Evolutionary conservation across 352 stramenopile genomes (phyloP).

Genomic region (Pythium aristosporum): DNA sequence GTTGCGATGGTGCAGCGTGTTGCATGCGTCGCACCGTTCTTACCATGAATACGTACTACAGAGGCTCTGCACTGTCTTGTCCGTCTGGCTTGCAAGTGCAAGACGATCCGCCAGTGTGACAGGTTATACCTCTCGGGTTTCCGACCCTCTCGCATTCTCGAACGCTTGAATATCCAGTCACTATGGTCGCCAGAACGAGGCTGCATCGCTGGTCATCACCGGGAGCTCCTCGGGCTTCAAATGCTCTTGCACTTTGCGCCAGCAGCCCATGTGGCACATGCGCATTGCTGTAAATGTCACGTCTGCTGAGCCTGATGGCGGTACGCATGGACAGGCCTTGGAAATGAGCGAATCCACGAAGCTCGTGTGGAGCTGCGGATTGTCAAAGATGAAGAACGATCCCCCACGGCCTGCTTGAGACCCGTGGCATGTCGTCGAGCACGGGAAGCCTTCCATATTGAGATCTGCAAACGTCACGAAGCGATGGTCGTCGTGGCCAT

Average conservation of each 20-base stretch:
- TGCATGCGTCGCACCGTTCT: background rate
- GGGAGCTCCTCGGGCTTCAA: constrained; percentile 41
- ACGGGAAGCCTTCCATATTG: constrained; percentile 86
- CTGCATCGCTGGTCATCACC: constrained; percentile 42
- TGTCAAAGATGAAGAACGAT: constrained; percentile 60
- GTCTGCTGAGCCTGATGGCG: constrained; percentile 6
- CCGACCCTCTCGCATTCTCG: background rate
- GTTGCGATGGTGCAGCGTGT: background rate
- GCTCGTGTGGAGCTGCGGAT: constrained; percentile 49
- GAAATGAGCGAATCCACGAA: constrained; percentile 41
- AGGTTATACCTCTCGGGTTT: background rate
- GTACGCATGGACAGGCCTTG: constrained; percentile 42
- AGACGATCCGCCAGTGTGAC: background rate
- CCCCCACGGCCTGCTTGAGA: constrained; percentile 74
- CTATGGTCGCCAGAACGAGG: constrained; percentile 49
- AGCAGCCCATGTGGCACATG: constrained; percentile 68
- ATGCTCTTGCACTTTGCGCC: constrained; percentile 52
- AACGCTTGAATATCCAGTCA: background rate
- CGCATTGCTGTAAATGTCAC: constrained; percentile 43
- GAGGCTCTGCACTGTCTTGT: background rate
- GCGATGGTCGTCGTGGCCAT: background rate
- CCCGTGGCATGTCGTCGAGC: constrained; percentile 61
- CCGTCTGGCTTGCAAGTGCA: too few species aligned
- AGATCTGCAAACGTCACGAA: constrained; percentile 69
- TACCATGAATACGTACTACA: background rate